These are phyloP conservation scores for Cercospora sp. DNA, from an alignment of 2,329 filamentous ascomycete genomes.

Conservation along the genomic window DNA sequence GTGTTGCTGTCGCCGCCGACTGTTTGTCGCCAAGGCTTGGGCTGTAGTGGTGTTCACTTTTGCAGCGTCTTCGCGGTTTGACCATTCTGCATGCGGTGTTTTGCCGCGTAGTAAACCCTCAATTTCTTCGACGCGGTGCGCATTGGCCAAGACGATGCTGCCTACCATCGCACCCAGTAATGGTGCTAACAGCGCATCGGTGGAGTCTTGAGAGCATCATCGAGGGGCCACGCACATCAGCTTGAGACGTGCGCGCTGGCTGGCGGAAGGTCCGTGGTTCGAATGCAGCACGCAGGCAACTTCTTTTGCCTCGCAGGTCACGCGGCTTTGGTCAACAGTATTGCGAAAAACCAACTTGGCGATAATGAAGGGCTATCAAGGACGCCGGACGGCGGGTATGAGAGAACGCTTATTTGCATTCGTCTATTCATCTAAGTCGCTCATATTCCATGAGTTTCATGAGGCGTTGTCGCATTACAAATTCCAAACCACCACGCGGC, in stretches of 20 bases:
- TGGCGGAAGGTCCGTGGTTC: neutral
- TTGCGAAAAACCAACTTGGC: neutral
- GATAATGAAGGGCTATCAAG: neutral
- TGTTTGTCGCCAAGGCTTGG: neutral
- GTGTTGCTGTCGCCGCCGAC: neutral
- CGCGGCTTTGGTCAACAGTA: neutral
- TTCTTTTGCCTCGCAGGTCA: neutral
- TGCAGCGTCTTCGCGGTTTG: neutral
- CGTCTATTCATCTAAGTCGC: neutral
- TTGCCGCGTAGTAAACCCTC: neutral
- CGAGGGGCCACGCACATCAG: neutral
- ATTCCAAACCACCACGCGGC: slow-evolving; percentile 50
- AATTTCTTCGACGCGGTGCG: neutral
- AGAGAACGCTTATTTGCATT: neutral
- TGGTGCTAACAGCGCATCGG: neutral
- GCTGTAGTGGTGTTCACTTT: neutral
- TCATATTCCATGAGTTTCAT: neutral
- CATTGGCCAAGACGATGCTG: neutral
- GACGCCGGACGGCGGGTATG: neutral
- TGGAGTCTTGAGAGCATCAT: neutral
- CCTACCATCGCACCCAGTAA: neutral
- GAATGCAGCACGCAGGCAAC: neutral
- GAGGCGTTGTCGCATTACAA: slow-evolving; percentile 36
- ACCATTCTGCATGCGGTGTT: neutral
- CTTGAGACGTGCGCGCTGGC: neutral